Evolutionary conservation across 139 green algal genomes (phyloP).

Genomic region (Micromonas commoda): DNA sequence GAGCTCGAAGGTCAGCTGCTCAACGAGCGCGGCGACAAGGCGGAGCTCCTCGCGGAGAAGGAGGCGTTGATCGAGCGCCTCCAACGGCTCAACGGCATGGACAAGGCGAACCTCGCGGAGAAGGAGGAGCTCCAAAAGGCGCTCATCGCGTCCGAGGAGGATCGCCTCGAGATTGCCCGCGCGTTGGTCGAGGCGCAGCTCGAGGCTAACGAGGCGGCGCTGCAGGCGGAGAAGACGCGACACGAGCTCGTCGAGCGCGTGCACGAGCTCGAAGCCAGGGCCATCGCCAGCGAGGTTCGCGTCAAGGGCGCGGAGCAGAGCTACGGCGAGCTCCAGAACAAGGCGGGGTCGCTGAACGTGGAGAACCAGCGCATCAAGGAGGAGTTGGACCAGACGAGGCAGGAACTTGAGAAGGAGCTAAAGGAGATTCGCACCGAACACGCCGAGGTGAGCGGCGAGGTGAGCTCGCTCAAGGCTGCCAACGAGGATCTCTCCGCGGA

Average conservation of each 20-base stretch:
- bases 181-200: constrained; percentile 57
- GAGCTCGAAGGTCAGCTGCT: constrained; percentile 54
- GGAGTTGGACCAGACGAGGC: background rate
- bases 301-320: background rate
- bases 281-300: background rate
- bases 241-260: background rate
- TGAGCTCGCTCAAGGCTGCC: background rate
- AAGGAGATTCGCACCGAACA: background rate
- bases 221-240: background rate
- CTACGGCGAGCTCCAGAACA: background rate
- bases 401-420: background rate
- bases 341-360: background rate
- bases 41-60: constrained; percentile 45
- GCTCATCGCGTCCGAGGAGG: constrained; percentile 53
- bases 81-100: constrained; percentile 27
- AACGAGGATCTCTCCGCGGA: background rate
- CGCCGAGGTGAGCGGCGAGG: background rate
- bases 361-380: background rate
- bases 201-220: background rate
- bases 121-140: constrained; percentile 53
- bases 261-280: background rate
- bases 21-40: constrained; percentile 49
- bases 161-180: constrained; percentile 51
- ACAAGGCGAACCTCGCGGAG: constrained; percentile 41
- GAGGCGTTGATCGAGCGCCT: constrained; percentile 40